Conservation (phyloP, 2,329 filamentous ascomycete species). For the Magnaporthiopsis poae region DNA sequence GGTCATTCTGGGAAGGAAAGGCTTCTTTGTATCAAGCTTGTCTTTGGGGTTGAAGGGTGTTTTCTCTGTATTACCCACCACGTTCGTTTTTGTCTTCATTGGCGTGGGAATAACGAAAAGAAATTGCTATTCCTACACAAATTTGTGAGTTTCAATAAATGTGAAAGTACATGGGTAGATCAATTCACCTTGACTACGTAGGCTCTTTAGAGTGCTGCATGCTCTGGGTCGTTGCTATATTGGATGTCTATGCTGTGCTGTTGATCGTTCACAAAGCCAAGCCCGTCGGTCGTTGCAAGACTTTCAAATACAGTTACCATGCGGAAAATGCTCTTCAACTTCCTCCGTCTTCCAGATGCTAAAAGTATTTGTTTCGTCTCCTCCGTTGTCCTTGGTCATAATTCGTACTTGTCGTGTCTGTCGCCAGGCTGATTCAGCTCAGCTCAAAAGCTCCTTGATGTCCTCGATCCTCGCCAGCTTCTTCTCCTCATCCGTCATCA, state of each 20-base stretch:
- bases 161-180: background rate
- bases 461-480: conserved; percentile 83
- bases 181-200: background rate
- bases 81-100: background rate
- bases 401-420: background rate
- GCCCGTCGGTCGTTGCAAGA: background rate
- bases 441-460: conserved; percentile 76
- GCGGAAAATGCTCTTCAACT: too few species aligned
- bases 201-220: background rate
- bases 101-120: background rate
- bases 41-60: background rate
- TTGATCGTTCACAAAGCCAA: background rate
- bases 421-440: background rate
- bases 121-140: background rate
- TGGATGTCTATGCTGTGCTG: background rate
- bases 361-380: background rate
- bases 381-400: background rate
- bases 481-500: conserved; percentile 93
- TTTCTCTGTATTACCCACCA: background rate
- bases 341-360: too few species aligned
- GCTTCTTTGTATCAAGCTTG: too few species aligned
- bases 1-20: background rate
- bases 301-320: background rate
- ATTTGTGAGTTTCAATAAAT: background rate
- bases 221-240: background rate